Percentiles rank a stretch among this genome's conserved stretches.
These are phyloP conservation scores for Lipomyces sp. DNA, from an alignment of 805 yeast species.

Conservation along the genomic window DNA sequence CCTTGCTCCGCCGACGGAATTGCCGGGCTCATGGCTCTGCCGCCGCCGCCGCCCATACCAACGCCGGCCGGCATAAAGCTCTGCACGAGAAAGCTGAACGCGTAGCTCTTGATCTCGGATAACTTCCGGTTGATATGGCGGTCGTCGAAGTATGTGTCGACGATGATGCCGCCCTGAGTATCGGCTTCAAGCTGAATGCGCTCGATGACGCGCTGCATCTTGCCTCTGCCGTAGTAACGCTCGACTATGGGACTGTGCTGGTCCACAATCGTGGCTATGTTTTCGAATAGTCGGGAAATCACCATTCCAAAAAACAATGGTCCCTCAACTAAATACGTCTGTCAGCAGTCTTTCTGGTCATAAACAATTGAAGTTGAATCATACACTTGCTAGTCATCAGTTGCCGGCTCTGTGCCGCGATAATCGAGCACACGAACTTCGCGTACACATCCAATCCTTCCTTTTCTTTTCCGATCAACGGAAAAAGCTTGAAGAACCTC, in stretches of 20 bases:
- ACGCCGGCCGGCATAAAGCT: constrained; percentile 32
- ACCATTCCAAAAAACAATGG: constrained; percentile 41
- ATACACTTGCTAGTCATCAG: constrained; percentile 25
- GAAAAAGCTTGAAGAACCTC: constrained; percentile 79
- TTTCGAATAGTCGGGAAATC: constrained; percentile 60
- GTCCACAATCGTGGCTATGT: constrained; percentile 74
- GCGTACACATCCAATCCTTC: constrained; percentile 80
- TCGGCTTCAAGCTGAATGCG: constrained; percentile 85
- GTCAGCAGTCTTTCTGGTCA: constrained; percentile 45
- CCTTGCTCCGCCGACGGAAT: constrained; percentile 29
- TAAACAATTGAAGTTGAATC: neutral
- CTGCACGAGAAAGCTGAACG: constrained; percentile 47
- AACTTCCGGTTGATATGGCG: constrained; percentile 56
- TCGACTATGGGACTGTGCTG: constrained; percentile 82
- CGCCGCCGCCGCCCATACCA: constrained; percentile 23
- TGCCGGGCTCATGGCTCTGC: constrained; percentile 34
- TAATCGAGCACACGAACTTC: constrained; percentile 77
- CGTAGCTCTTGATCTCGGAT: constrained; percentile 54
- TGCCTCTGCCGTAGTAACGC: constrained; percentile 61
- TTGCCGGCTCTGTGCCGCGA: constrained; percentile 71
- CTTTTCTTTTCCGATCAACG: constrained; percentile 69
- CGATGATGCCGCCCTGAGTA: constrained; percentile 82
- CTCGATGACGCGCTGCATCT: constrained; percentile 62
- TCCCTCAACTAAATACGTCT: constrained; percentile 22
- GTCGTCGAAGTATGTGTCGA: constrained; percentile 80